Conservation (phyloP, 768 basidiomycete genomes). For the Flagelloscypha sp. region DNA sequence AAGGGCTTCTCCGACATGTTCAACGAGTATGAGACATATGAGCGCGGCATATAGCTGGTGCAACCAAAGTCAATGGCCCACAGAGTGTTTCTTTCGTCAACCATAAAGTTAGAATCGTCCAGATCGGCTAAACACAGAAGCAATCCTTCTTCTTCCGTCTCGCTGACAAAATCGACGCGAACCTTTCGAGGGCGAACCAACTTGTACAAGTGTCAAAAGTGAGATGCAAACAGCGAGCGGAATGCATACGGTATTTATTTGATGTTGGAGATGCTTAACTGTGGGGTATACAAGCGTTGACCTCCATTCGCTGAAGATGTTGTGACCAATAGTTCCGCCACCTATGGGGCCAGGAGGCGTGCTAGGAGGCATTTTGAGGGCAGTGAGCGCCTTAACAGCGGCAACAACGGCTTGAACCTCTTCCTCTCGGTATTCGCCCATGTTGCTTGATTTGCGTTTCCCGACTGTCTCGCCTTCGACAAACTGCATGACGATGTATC, state of each 20-base stretch:
- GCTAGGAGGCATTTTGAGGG: background rate
- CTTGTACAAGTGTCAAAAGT: background rate
- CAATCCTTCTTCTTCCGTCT: background rate
- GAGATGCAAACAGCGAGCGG: too few relatives aligned
- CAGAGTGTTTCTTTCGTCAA: background rate
- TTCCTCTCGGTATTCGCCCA: background rate
- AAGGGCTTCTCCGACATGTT: background rate
- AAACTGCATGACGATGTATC: slow-evolving; percentile 6
- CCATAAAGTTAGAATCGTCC: background rate
- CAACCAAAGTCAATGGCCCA: slow-evolving; percentile 1
- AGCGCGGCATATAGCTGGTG: slow-evolving; percentile 2
- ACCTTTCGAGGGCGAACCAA: background rate
- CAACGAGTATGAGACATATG: slow-evolving; percentile 2
- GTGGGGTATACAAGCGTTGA: slow-evolving; percentile 1
- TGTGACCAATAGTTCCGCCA: background rate
- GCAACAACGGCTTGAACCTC: slow-evolving; percentile 3
- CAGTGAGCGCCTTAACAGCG: slow-evolving; percentile 2
- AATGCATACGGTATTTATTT: slow-evolving; percentile 5
- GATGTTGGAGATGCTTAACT: background rate
- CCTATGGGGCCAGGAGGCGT: slow-evolving; percentile 3
- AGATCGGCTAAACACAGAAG: background rate
- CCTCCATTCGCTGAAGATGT: slow-evolving; percentile 2
- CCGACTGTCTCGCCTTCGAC: background rate
- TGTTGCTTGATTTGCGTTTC: background rate
- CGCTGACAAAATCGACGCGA: background rate